phyloP scores from a whole-genome alignment of 371 early-diverging fungal genomes.

The Mortierella sp. region DNA sequence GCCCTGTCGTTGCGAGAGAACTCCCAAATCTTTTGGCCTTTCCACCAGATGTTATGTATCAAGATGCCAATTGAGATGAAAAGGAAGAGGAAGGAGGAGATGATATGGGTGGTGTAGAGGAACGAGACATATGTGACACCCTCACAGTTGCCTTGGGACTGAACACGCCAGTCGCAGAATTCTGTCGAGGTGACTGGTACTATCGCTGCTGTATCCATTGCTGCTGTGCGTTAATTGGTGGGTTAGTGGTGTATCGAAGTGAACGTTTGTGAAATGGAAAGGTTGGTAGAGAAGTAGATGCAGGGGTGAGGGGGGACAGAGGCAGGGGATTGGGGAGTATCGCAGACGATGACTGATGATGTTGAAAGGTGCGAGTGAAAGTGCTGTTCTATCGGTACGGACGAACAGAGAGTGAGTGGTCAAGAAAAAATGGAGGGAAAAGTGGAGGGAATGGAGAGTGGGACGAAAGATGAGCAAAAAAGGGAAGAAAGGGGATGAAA shows the following conservation, averaged over 20 bases:
- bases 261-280: not conserved
- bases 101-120: conserved; percentile 56
- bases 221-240: too few species aligned
- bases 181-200: conserved; percentile 18
- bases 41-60: conserved; percentile 59
- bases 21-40: conserved; percentile 58
- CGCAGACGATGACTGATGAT: not conserved
- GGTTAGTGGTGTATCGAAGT: not conserved
- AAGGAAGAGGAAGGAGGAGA: conserved; percentile 53
- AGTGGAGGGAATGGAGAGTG: not conserved
- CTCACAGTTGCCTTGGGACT: conserved; percentile 31
- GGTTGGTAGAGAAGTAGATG: not conserved
- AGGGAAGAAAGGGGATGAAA: not conserved
- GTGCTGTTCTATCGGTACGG: not conserved
- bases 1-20: conserved; percentile 54
- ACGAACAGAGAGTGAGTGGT: not conserved
- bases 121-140: conserved; percentile 47
- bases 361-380: not conserved
- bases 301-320: not conserved
- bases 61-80: conserved; percentile 56
- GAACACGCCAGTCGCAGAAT: conserved; percentile 53
- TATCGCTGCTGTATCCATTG: not conserved
- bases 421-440: not conserved
- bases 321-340: not conserved
- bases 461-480: not conserved